These are phyloP conservation scores for Talaromyces sp. DNA, from an alignment of 2,329 filamentous ascomycete species.

Conservation along the genomic window DNA sequence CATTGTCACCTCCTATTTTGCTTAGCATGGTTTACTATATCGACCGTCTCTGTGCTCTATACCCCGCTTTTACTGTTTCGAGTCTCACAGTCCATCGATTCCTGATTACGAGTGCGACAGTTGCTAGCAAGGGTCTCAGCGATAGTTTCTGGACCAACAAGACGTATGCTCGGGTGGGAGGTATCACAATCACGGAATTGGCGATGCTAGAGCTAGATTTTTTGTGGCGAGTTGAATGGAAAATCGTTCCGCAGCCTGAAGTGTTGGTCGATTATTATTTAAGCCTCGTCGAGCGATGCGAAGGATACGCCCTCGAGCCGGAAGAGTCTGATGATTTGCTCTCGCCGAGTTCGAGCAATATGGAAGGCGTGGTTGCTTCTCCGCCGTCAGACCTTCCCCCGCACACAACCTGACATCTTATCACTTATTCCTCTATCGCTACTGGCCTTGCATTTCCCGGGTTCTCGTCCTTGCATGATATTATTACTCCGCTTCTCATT, in stretches of 20 bases:
- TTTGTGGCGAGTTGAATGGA: constrained; percentile 87
- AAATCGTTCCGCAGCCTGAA: constrained; percentile 92
- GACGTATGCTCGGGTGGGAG: constrained; percentile 89
- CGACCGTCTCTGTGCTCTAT: constrained; percentile 84
- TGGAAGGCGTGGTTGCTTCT: background rate
- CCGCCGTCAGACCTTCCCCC: background rate
- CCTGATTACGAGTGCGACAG: constrained; percentile 89
- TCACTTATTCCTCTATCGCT: background rate
- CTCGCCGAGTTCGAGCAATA: background rate
- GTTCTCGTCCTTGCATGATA: background rate
- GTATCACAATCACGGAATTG: constrained; percentile 82
- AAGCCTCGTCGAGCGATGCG: constrained; percentile 67
- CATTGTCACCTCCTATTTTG: constrained; percentile 85
- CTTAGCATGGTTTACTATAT: constrained; percentile 99
- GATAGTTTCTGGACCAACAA: constrained; percentile 99
- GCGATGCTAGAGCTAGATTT: constrained; percentile 92
- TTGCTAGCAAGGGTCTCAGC: constrained; percentile 90
- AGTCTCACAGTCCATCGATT: constrained; percentile 96
- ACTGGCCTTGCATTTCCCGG: background rate
- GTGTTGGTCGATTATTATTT: constrained; percentile 89
- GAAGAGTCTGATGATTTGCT: background rate
- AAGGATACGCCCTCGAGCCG: constrained; percentile 52
- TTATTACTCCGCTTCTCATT: background rate
- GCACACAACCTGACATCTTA: background rate
- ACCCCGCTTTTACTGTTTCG: constrained; percentile 92